Evolutionary conservation across 352 stramenopile species (phyloP).

Genomic region (Pythium dissimile): DNA sequence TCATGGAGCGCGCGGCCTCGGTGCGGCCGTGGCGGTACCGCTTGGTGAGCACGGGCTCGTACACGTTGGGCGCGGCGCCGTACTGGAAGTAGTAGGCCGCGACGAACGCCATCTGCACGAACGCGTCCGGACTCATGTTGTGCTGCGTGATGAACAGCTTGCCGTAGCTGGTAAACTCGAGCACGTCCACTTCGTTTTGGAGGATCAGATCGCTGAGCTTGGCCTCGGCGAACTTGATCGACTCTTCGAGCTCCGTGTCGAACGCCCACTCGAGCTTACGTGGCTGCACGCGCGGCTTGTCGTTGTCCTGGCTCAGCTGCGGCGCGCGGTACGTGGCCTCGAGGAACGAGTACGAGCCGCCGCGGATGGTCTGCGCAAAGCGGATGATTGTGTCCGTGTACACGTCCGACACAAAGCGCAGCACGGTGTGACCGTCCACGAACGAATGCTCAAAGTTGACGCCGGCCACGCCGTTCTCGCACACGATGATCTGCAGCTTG

Average conservation of each 20-base stretch:
- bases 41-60: slow-evolving; percentile 96
- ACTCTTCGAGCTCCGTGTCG: slow-evolving; percentile 68
- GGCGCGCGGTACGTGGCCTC: slow-evolving; percentile 72
- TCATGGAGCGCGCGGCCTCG: slow-evolving; percentile 93
- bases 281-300: slow-evolving; percentile 61
- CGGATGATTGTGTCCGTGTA: slow-evolving; percentile 91
- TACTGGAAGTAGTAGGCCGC: slow-evolving; percentile 94
- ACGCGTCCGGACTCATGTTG: slow-evolving; percentile 93
- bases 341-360: slow-evolving; percentile 67
- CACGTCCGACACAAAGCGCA: slow-evolving; percentile 87
- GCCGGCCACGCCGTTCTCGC: slow-evolving; percentile 90
- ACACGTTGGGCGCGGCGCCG: slow-evolving; percentile 84
- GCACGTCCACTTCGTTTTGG: slow-evolving; percentile 90
- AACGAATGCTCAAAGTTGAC: slow-evolving; percentile 98
- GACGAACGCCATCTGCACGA: slow-evolving; percentile 95
- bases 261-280: slow-evolving; percentile 92
- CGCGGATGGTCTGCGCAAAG: slow-evolving; percentile 93
- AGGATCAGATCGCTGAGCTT: slow-evolving; percentile 93
- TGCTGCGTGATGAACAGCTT: slow-evolving; percentile 90
- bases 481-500: slow-evolving; percentile 96
- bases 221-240: slow-evolving; percentile 92
- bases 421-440: slow-evolving; percentile 96
- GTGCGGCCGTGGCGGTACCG: slow-evolving; percentile 93
- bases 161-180: slow-evolving; percentile 92
- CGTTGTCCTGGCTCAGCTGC: slow-evolving; percentile 37